Base-by-base conservation (phyloP, 441 rosid genomes). In the Populus hybrid region DNA sequence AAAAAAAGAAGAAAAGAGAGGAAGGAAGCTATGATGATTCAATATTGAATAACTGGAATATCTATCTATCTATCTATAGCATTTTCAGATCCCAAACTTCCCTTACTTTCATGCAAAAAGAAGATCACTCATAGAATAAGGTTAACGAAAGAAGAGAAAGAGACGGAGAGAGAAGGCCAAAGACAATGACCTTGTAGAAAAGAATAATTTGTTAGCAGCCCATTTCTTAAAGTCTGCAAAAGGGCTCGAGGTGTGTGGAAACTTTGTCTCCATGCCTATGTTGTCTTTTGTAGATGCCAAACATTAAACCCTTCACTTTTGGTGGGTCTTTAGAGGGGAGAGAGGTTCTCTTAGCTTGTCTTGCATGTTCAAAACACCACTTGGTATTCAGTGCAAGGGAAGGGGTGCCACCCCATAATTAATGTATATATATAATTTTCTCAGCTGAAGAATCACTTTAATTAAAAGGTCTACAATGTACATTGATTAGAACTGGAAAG, bases 21-120 rank as follows among this genome's bases (percentile, higher is more conserved):
- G 50, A 24, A 50, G 16, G 40, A 53, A 32, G 73, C 18, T 3
- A 12, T 30, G 32, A 30, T 76, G 28, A 73, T 75, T 30, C 75
- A 70, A 38, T 73, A 57, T 34, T 71, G 73, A 72, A 67, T 75
- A 63, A 61, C 26, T 72, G 46, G 4, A 19, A 68, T 72, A 42
- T 66, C 1, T 26, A 28, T 28, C 30, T 3, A 23, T 40, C 38
- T 79, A 23, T 53, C 32, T 30, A 30, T 30, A 23, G 67, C 74
- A 61, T 77, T 83, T 81, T 74, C 67, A 76, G 79, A 84, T 81
- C 86, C 83, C 81, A 69, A 80, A 83, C 75, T 81, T 84, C 88
- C 88, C 86, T 85, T 86, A 84, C 91, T 88, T 88, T 84, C 88
- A 86, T 86, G 89, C 88, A 75, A 28, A 9, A 78, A 5, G 77